Evolutionary conservation across 164 flowering plant species (phyloP).

Genomic region (Dillenia turbinata): DNA sequence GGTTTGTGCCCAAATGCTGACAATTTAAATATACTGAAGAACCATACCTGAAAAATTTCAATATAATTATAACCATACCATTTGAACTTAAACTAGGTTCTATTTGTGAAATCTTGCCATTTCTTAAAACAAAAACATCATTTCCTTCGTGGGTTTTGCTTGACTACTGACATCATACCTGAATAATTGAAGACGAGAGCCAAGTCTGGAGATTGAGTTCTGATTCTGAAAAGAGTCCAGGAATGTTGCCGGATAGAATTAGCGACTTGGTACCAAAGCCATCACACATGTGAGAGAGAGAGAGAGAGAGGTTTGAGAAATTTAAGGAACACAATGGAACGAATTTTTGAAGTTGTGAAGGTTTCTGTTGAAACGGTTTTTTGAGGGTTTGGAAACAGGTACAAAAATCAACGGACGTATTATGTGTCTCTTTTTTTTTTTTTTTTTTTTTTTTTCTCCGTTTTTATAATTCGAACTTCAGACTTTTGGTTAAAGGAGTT

Average conservation of each 20-base stretch:
- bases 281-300: constrained; percentile 8
- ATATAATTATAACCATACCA: constrained; percentile 37
- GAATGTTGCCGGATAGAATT: constrained; percentile 33
- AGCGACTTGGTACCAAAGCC: constrained; percentile 49
- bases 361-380: no score
- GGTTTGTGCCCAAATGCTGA: constrained; percentile 13
- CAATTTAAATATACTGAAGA: constrained; percentile 25
- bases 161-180: no score
- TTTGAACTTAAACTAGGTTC: constrained; percentile 1
- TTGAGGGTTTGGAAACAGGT: no score
- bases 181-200: constrained; percentile 15
- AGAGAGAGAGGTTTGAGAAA: no score
- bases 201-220: constrained; percentile 39
- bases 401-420: no score
- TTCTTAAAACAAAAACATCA: constrained; percentile 13
- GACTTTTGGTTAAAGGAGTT: no score
- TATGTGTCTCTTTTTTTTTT: no score
- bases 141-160: constrained; percentile 26
- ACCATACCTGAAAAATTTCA: constrained; percentile 39
- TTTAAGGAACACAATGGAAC: no score
- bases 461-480: no score
- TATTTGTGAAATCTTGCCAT: constrained; percentile 10
- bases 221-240: constrained; percentile 48
- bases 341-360: no score
- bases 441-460: no score